A percentile compares a stretch with the other conserved stretches of the same genome.
phyloP scores from a whole-genome alignment of 768 basidiomycete genomes.

The Piloderma croceum region DNA sequence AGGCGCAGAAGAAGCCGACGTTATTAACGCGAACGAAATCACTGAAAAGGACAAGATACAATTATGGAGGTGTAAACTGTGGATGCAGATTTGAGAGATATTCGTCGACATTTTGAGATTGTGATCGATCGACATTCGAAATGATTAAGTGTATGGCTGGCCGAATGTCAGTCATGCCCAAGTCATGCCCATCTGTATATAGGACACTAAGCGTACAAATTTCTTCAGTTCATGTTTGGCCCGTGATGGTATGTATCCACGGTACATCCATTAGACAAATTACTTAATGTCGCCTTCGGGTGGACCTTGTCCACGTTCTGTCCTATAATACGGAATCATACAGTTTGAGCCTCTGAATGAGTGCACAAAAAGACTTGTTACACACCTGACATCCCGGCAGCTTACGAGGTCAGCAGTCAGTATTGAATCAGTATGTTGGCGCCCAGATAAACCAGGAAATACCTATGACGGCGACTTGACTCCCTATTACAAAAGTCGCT shows the following conservation, averaged over 20 bases:
- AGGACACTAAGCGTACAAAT: slow-evolving; percentile 41
- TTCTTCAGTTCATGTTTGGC: slow-evolving; percentile 40
- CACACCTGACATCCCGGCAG: no score
- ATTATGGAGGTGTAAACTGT: not conserved
- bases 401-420: no score
- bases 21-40: slow-evolving; percentile 24
- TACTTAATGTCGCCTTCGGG: slow-evolving; percentile 66
- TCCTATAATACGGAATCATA: no score
- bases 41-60: slow-evolving; percentile 8
- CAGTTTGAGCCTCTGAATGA: no score
- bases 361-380: no score
- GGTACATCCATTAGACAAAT: slow-evolving; percentile 48
- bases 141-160: slow-evolving; percentile 64
- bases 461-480: no score
- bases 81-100: slow-evolving; percentile 52
- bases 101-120: slow-evolving; percentile 70
- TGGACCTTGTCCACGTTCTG: slow-evolving; percentile 90
- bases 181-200: not conserved
- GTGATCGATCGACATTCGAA: slow-evolving; percentile 68
- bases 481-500: no score
- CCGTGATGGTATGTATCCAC: slow-evolving; percentile 77
- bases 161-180: slow-evolving; percentile 1
- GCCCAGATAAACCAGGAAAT: no score
- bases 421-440: no score
- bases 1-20: slow-evolving; percentile 16